Conservation (phyloP, 2,329 filamentous ascomycete genomes). For the Fusarium lateritium region DNA sequence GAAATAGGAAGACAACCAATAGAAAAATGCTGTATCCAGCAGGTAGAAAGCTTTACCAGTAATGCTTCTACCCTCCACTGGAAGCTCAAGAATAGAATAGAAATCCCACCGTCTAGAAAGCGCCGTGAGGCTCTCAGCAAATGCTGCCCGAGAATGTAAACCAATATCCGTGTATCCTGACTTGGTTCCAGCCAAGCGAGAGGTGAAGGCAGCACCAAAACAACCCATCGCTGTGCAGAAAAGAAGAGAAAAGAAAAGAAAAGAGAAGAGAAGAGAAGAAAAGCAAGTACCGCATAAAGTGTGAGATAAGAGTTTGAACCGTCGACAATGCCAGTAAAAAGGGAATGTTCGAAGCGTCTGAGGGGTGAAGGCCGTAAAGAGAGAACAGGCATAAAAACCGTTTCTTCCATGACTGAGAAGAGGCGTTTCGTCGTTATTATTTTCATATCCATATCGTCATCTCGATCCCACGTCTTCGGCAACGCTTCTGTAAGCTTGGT, state of each 20-base stretch:
- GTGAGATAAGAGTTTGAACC: constrained; percentile 33
- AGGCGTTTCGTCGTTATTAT: constrained; percentile 38
- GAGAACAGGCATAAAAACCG: constrained; percentile 3
- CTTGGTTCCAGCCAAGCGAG: constrained; percentile 39
- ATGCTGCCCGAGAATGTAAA: constrained; percentile 47
- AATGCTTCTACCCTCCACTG: constrained; percentile 13
- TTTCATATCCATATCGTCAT: constrained; percentile 46
- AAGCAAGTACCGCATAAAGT: constrained; percentile 21
- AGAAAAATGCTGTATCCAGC: constrained; percentile 5
- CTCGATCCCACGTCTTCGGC: constrained; percentile 52
- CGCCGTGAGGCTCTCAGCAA: constrained; percentile 51
- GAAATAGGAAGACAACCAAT: not conserved
- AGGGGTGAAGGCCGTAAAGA: constrained; percentile 23
- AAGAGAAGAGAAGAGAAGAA: constrained; percentile 4
- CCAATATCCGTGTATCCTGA: constrained; percentile 29
- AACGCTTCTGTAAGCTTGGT: constrained; percentile 46
- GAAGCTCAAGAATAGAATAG: constrained; percentile 18
- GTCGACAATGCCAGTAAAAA: constrained; percentile 28
- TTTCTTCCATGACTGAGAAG: constrained; percentile 15
- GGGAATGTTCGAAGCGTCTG: constrained; percentile 7
- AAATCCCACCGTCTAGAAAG: constrained; percentile 31
- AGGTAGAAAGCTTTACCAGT: constrained; percentile 21
- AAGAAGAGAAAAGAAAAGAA: constrained; percentile 23
- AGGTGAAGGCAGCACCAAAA: constrained; percentile 28
- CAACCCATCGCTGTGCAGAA: constrained; percentile 49